Conservation (phyloP, 2,329 filamentous ascomycete genomes). For the Colletotrichum orbiculare region DNA sequence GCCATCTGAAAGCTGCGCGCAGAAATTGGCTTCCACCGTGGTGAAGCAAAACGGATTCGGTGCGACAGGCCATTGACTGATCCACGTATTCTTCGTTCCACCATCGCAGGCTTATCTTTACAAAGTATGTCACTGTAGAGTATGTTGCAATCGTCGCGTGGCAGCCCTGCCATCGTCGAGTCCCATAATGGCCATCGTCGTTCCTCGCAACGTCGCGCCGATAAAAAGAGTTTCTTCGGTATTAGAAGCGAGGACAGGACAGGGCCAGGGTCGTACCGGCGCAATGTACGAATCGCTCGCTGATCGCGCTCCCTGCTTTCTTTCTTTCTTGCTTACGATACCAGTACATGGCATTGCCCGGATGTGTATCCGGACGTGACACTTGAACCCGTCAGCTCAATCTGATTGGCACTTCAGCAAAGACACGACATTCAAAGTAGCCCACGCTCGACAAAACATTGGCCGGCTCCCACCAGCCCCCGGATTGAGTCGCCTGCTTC, state of each 20-base stretch:
- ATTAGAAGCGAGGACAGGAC: conserved; percentile 14
- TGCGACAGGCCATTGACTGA: no score
- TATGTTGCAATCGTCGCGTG: no score
- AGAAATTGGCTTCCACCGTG: no score
- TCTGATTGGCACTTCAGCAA: conserved; percentile 24
- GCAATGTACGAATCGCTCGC: conserved; percentile 3
- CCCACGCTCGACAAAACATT: conserved; percentile 14
- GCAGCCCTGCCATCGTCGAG: no score
- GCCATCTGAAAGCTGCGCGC: no score
- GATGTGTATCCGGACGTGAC: conserved; percentile 26
- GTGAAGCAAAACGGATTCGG: no score
- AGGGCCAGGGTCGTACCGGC: conserved; percentile 6
- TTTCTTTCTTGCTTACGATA: not conserved
- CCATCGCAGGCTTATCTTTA: no score
- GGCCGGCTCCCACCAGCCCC: conserved; percentile 17
- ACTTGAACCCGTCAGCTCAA: conserved; percentile 19
- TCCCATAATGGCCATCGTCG: no score
- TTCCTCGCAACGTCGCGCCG: no score
- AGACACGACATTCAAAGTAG: not conserved
- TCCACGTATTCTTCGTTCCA: no score
- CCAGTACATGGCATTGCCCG: conserved; percentile 23
- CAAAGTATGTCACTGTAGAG: no score
- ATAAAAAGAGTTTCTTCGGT: not conserved
- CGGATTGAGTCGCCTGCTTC: not conserved
- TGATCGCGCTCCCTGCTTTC: conserved; percentile 24